Conservation (phyloP, 2,329 filamentous ascomycete genomes). For the Aspergillus sp. region DNA sequence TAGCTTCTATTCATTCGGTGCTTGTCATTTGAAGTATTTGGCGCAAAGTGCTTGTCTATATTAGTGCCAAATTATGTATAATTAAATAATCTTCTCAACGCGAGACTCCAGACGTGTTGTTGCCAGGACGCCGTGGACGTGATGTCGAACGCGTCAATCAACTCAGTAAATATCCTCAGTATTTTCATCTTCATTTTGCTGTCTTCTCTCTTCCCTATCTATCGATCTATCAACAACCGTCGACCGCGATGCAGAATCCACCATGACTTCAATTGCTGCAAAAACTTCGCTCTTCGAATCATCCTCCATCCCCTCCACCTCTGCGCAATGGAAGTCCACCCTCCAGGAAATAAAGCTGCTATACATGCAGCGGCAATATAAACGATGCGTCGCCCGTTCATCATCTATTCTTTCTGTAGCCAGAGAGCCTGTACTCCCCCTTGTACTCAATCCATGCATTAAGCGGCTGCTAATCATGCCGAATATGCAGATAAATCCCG, state of each 20-base stretch:
- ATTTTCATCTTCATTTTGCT: not conserved
- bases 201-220: not conserved
- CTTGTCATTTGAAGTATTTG: not conserved
- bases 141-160: not conserved
- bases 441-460: not conserved
- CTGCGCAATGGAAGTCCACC: constrained; percentile 33
- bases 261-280: constrained; percentile 8
- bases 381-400: constrained; percentile 38
- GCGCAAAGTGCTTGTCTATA: not conserved
- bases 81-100: constrained; percentile 2
- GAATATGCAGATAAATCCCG: constrained; percentile 29
- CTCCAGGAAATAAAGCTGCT: constrained; percentile 37
- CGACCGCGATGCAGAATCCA: not conserved
- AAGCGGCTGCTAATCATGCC: not conserved
- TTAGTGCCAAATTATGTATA: not conserved
- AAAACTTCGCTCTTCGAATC: constrained; percentile 22
- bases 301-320: constrained; percentile 18
- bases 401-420: constrained; percentile 29
- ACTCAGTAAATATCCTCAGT: not conserved
- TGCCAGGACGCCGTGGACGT: constrained; percentile 3
- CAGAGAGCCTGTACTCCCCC: constrained; percentile 24
- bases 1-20: not conserved
- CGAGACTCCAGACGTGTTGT: constrained; percentile 3
- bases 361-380: constrained; percentile 40
- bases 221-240: not conserved